These are phyloP conservation scores for Diaporthe sp. DNA, from an alignment of 2,329 filamentous ascomycete species.

Conservation along the genomic window DNA sequence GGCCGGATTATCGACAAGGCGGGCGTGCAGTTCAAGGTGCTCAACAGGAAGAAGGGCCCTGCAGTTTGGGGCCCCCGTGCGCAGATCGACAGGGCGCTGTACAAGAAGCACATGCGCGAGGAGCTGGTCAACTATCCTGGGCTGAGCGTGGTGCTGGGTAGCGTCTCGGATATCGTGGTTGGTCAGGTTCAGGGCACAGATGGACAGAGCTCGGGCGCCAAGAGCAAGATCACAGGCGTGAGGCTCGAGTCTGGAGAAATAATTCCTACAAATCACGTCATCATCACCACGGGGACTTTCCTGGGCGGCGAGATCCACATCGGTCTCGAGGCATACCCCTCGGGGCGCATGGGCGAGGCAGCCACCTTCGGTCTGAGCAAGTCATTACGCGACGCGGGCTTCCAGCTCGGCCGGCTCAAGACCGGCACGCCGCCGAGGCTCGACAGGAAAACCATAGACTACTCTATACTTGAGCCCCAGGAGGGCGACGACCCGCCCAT, in stretches of 20 bases:
- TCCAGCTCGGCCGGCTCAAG: constrained; percentile 90
- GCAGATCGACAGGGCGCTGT: constrained; percentile 93
- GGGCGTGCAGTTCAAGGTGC: constrained; percentile 90
- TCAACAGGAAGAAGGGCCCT: constrained; percentile 92
- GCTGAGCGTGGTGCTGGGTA: constrained; percentile 85
- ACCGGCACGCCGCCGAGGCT: constrained; percentile 95
- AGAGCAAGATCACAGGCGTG: constrained; percentile 86
- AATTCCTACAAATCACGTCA: constrained; percentile 82
- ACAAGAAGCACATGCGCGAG: constrained; percentile 90
- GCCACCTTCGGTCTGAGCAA: constrained; percentile 94
- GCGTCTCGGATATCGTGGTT: constrained; percentile 91
- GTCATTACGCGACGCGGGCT: constrained; percentile 88
- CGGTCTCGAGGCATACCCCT: constrained; percentile 85
- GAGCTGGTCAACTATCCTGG: constrained; percentile 85
- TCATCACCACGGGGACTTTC: constrained; percentile 98
- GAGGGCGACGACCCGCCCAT: constrained; percentile 86
- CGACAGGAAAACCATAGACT: constrained; percentile 86
- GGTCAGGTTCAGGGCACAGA: constrained; percentile 73
- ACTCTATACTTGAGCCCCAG: constrained; percentile 78
- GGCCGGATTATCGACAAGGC: constrained; percentile 93
- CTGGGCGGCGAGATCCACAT: constrained; percentile 97
- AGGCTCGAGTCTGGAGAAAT: constrained; percentile 89
- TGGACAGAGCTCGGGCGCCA: constrained; percentile 59
- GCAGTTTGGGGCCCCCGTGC: constrained; percentile 97
- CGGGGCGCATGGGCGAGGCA: constrained; percentile 93